A percentile compares a stretch with the other conserved stretches of the same genome.
Conservation (phyloP, 2,329 filamentous ascomycete genomes). For the Chalaropsis ovoidea region DNA sequence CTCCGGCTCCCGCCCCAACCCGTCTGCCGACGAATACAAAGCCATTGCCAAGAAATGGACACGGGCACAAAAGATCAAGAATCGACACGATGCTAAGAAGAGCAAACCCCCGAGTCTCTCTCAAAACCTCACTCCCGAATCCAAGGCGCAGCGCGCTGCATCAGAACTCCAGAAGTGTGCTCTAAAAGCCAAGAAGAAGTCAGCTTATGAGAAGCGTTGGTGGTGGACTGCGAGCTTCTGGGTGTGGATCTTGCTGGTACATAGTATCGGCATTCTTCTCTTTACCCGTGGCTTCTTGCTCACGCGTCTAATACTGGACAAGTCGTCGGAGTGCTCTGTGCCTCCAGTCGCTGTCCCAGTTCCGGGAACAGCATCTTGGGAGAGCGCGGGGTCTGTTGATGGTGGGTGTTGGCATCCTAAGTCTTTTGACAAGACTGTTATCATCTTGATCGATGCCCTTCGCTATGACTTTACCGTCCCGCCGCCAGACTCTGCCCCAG, state of each 20-base stretch:
- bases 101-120: background rate
- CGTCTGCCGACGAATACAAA: slow-evolving; percentile 39
- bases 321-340: slow-evolving; percentile 58
- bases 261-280: slow-evolving; percentile 72
- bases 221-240: slow-evolving; percentile 57
- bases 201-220: slow-evolving; percentile 43
- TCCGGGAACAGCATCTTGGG: slow-evolving; percentile 30
- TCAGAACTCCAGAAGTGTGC: slow-evolving; percentile 16
- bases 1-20: background rate
- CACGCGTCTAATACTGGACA: slow-evolving; percentile 68
- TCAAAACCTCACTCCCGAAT: slow-evolving; percentile 12
- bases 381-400: slow-evolving; percentile 38
- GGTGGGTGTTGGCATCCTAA: slow-evolving; percentile 93
- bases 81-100: slow-evolving; percentile 34
- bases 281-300: slow-evolving; percentile 94
- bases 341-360: slow-evolving; percentile 51
- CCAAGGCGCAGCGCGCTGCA: slow-evolving; percentile 17
- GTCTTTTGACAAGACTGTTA: slow-evolving; percentile 80
- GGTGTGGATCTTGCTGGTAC: slow-evolving; percentile 59
- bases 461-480: slow-evolving; percentile 96
- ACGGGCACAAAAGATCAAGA: slow-evolving; percentile 43
- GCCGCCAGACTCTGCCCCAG: slow-evolving; percentile 40
- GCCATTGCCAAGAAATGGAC: slow-evolving; percentile 45
- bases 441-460: slow-evolving; percentile 84
- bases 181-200: slow-evolving; percentile 18